A percentile compares a stretch with the other conserved stretches of the same genome.
Conservation (phyloP, 768 basidiomycete genomes). For the Lepiota subincarnata region DNA sequence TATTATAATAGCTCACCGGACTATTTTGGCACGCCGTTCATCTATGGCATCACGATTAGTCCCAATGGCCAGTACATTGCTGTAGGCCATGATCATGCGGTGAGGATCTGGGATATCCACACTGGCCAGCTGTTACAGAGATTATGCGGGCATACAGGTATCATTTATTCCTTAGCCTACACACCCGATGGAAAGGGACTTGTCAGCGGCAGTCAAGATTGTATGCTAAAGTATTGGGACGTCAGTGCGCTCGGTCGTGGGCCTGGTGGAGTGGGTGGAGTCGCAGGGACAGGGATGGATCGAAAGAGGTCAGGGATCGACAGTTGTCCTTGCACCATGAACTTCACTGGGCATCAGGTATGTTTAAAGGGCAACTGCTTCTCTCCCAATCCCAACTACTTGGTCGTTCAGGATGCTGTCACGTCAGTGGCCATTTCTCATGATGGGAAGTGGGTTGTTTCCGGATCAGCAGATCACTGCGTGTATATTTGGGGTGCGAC, state of each 20-base stretch:
- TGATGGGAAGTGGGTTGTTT: slow-evolving; percentile 78
- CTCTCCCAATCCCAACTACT: slow-evolving; percentile 32
- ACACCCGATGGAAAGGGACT: slow-evolving; percentile 87
- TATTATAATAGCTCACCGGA: no score
- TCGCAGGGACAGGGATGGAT: slow-evolving; percentile 30
- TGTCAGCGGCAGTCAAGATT: slow-evolving; percentile 84
- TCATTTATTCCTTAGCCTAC: slow-evolving; percentile 88
- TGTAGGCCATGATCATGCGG: slow-evolving; percentile 65
- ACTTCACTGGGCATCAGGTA: slow-evolving; percentile 83
- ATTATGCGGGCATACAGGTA: slow-evolving; percentile 40
- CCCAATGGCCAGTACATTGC: slow-evolving; percentile 65
- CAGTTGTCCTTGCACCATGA: slow-evolving; percentile 58
- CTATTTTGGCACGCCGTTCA: no score
- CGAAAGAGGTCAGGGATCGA: slow-evolving; percentile 54
- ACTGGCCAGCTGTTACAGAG: slow-evolving; percentile 63
- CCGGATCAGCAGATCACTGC: slow-evolving; percentile 74
- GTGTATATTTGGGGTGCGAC: slow-evolving; percentile 74
- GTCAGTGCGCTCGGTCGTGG: slow-evolving; percentile 71
- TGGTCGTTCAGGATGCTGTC: slow-evolving; percentile 49
- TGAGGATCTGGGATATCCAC: slow-evolving; percentile 72
- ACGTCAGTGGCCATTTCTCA: slow-evolving; percentile 56
- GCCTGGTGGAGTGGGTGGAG: slow-evolving; percentile 24
- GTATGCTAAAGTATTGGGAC: slow-evolving; percentile 83
- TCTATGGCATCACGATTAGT: slow-evolving; percentile 35
- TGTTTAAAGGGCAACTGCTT: slow-evolving; percentile 14